phyloP scores from a whole-genome alignment of 108 stramenopile species.

The Aurantiochytrium sp. region DNA sequence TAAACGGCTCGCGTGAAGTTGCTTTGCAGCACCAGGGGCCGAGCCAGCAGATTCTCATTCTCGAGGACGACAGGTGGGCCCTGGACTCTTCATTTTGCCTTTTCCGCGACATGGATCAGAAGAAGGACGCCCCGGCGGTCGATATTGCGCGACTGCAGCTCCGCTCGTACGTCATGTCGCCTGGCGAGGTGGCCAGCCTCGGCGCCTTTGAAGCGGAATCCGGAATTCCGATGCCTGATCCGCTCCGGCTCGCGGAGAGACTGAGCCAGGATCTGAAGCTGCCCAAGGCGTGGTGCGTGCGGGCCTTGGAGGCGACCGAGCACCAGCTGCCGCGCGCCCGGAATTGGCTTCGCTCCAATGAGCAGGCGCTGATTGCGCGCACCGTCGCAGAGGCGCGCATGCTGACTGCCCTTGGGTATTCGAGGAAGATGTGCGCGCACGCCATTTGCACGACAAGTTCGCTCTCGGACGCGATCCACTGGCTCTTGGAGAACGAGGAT shows the following conservation, averaged over 20 bases:
- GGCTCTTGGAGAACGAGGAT: constrained; percentile 10
- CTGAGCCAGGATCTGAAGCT: constrained; percentile 4
- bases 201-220: not conserved
- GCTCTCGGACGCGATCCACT: constrained; percentile 7
- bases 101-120: not conserved
- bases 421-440: not conserved
- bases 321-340: not conserved
- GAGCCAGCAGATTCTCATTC: constrained; percentile 21
- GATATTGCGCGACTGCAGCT: constrained; percentile 19
- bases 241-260: not conserved
- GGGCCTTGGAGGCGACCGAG: constrained; percentile 1
- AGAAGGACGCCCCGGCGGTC: not conserved
- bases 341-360: constrained; percentile 17
- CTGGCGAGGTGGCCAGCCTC: not conserved
- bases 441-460: constrained; percentile 20
- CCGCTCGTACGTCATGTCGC: constrained; percentile 18
- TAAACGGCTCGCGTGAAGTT: not conserved
- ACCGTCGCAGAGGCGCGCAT: constrained; percentile 26
- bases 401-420: constrained; percentile 12
- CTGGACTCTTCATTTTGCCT: constrained; percentile 6
- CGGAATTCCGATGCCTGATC: constrained; percentile 24
- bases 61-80: constrained; percentile 9
- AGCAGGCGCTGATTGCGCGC: constrained; percentile 28
- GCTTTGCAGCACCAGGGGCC: not conserved
- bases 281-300: constrained; percentile 7